Evolutionary conservation across 208 protist species (phyloP), one percentile per base, ranked within the genome.

Genomic region (Dictyostelium gargantuum): DNA sequence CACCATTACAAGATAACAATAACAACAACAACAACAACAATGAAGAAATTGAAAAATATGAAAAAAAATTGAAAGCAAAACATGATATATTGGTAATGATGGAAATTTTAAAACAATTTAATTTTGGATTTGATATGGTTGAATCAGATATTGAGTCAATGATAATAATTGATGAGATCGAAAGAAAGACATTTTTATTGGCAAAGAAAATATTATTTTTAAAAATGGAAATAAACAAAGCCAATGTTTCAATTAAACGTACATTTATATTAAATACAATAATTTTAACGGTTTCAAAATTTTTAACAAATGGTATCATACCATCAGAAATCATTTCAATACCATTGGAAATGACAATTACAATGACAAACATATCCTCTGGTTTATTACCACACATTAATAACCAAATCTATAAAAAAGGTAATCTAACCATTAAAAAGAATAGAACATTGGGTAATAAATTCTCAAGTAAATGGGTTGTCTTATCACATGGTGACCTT

Each of bases 261-360:
- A 72, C 19, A 21, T 50, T 44, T 89, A 66, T 89, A 44, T 42
- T 89, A 52, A 15, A 54, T 29, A 54, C 68, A 38, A 79, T 89
- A n/a, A 89, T 89, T 38, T 32, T n/a, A 6, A 63, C 1, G 8
- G 68, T 89, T 32, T 35, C 35, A 35, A 61, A 86, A 35, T 86
- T 54, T 54, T 21, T 79, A n/a, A 26, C n/a, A 68, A 68, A 32
- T 10, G n/a, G 50, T 52, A 50, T 68, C 1, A 8, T 44, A 42
- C 82, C 82, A 68, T n/a, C 3, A n/a, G 68, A 89, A 38, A 61
- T 89, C 6, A 29, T 21, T 9, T n/a, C 82, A 10, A 89, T 89
- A 21, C 82, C 82, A 79, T 23, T 89, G 1, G 82, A 79, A 50
- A 89, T 89, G 82, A 89, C 68, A 38, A 89, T 89, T 42, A 79